phyloP scores from a whole-genome alignment of 805 yeast species.

The Saturnispora zaruensis region DNA sequence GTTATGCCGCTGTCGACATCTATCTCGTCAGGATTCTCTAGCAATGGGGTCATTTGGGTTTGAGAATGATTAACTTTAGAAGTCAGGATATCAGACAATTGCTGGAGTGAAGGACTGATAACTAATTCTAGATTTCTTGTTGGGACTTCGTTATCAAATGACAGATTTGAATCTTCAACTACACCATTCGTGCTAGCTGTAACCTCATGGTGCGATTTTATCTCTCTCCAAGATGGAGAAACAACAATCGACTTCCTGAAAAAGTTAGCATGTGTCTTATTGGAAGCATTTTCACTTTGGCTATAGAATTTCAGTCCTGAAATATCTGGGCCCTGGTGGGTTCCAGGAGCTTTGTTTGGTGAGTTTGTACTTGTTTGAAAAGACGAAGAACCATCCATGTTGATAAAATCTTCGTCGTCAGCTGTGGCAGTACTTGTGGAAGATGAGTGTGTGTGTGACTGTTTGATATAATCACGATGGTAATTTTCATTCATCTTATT shows the following conservation, averaged over 20 bases:
- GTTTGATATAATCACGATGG: conserved; percentile 11
- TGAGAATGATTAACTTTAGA: conserved; percentile 17
- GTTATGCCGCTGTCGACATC: conserved; percentile 8
- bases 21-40: conserved; percentile 14
- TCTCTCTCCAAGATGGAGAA: conserved; percentile 27
- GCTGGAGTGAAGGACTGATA: conserved; percentile 31
- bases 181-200: neutral
- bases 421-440: conserved; percentile 26
- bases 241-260: conserved; percentile 27
- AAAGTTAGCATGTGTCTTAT: conserved; percentile 23
- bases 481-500: conserved; percentile 10
- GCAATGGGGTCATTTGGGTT: conserved; percentile 11
- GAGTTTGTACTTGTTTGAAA: conserved; percentile 31
- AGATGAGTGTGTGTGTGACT: conserved; percentile 15
- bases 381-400: conserved; percentile 29
- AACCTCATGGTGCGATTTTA: conserved; percentile 11
- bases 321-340: neutral
- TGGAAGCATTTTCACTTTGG: conserved; percentile 23
- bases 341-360: conserved; percentile 13
- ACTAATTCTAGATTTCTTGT: conserved; percentile 26
- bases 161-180: conserved; percentile 3
- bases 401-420: conserved; percentile 29
- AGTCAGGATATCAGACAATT: conserved; percentile 27
- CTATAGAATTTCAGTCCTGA: conserved; percentile 15
- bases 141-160: conserved; percentile 21